These are phyloP conservation scores for Mycena vulgaris DNA, from an alignment of 768 basidiomycete genomes.

Conservation along the genomic window DNA sequence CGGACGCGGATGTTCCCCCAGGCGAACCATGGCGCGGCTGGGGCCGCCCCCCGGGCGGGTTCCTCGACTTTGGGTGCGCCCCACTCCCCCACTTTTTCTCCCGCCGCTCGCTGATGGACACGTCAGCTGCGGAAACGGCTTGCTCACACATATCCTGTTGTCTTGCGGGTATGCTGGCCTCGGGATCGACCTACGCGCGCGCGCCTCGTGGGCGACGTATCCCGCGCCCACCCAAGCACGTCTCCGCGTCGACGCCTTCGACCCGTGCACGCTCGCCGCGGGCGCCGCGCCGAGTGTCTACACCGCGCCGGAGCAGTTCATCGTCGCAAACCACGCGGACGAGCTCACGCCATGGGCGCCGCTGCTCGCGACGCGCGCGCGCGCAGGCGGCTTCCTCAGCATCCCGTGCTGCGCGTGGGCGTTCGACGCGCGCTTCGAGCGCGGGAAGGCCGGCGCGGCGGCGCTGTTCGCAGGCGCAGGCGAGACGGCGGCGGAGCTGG, in stretches of 20 bases:
- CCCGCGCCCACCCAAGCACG: slow-evolving; percentile 71
- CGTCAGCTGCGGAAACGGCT: slow-evolving; percentile 90
- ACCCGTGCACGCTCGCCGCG: slow-evolving; percentile 63
- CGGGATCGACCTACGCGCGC: slow-evolving; percentile 90
- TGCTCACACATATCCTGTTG: slow-evolving; percentile 89
- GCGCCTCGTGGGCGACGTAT: slow-evolving; percentile 89
- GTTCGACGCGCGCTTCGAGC: slow-evolving; percentile 78
- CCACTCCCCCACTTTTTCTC: background rate
- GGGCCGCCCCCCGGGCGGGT: slow-evolving; percentile 88
- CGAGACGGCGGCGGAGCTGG: slow-evolving; percentile 9
- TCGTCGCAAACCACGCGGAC: slow-evolving; percentile 97
- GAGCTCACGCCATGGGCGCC: slow-evolving; percentile 97
- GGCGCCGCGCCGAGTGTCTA: slow-evolving; percentile 40
- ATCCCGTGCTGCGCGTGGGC: slow-evolving; percentile 95
- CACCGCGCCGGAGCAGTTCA: slow-evolving; percentile 69
- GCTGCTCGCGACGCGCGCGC: slow-evolving; percentile 75
- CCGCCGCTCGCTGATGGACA: background rate
- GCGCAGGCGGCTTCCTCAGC: slow-evolving; percentile 78
- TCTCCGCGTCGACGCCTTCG: slow-evolving; percentile 79
- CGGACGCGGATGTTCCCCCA: slow-evolving; percentile 29
- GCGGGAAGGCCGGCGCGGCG: slow-evolving; percentile 54
- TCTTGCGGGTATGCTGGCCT: slow-evolving; percentile 88
- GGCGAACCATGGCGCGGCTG: slow-evolving; percentile 75
- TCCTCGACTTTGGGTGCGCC: slow-evolving; percentile 88
- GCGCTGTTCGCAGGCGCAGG: slow-evolving; percentile 49